These are phyloP conservation scores for Fistulifera pelliculosa DNA, from an alignment of 108 stramenopile species.

Conservation along the genomic window DNA sequence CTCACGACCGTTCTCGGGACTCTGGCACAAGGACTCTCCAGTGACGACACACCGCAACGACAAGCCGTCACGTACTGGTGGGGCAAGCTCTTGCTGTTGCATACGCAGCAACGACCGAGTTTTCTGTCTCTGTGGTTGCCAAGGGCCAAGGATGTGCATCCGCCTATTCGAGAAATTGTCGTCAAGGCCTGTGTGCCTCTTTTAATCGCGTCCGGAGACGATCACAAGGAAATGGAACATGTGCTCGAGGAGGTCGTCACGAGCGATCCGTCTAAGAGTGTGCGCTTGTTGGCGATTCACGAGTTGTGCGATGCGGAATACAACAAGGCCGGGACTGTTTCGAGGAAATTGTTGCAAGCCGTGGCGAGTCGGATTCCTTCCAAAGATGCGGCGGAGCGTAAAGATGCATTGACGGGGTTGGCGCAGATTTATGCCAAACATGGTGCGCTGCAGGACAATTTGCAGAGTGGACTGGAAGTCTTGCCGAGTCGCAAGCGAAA, in stretches of 20 bases:
- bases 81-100: no score
- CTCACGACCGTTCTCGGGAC: constrained; percentile 80
- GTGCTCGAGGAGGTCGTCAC: no score
- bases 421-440: constrained; percentile 63
- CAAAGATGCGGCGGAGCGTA: constrained; percentile 62
- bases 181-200: no score
- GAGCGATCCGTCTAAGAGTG: background rate
- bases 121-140: no score
- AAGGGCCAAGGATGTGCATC: no score
- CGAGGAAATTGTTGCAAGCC: constrained; percentile 39
- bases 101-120: no score
- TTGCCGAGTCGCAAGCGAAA: constrained; percentile 13
- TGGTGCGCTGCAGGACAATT: constrained; percentile 18
- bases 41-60: no score
- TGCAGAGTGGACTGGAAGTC: constrained; percentile 45
- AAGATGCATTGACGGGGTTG: constrained; percentile 68
- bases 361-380: constrained; percentile 52
- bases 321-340: constrained; percentile 30
- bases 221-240: no score
- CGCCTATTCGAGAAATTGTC: no score
- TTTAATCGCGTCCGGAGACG: background rate
- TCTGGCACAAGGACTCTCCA: constrained; percentile 29
- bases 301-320: constrained; percentile 14
- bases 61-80: no score
- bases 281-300: background rate